phyloP scores from a whole-genome alignment of 139 green algal genomes.

The Bryopsis sp. region DNA sequence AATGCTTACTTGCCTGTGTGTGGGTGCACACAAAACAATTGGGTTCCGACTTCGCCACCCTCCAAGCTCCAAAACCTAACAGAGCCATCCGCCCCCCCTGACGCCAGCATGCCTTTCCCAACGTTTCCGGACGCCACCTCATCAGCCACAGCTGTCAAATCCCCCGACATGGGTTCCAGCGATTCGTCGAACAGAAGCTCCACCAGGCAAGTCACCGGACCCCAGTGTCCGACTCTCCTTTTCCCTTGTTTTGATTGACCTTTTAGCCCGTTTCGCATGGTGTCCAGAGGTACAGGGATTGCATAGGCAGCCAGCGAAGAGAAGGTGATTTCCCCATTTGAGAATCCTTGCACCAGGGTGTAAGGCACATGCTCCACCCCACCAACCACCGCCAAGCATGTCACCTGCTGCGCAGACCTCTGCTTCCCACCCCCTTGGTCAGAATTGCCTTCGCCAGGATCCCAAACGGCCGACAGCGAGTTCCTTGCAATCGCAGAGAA shows the following conservation, averaged over 20 bases:
- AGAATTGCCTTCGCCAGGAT: too few species aligned
- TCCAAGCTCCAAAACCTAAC: slow-evolving; percentile 14
- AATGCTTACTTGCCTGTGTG: slow-evolving; percentile 3
- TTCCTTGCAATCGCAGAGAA: too few species aligned
- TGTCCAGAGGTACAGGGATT: neutral
- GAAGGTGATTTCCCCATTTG: slow-evolving; percentile 11
- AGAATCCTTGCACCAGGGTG: slow-evolving; percentile 11
- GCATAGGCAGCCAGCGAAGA: slow-evolving; percentile 1
- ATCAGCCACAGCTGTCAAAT: neutral
- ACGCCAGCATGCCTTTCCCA: neutral
- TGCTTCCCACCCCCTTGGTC: too few species aligned
- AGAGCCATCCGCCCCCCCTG: slow-evolving; percentile 14
- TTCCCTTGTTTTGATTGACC: too few species aligned
- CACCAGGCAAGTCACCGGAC: neutral
- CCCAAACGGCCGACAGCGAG: too few species aligned
- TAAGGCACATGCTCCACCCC: slow-evolving; percentile 6
- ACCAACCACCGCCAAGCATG: too few species aligned
- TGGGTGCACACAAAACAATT: slow-evolving; percentile 6
- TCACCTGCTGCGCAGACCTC: too few species aligned
- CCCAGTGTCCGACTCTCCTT: slow-evolving; percentile 2
- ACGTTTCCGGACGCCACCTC: neutral
- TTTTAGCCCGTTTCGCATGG: too few species aligned
- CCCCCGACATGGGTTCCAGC: neutral
- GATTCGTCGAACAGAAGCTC: neutral
- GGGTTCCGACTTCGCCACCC: neutral